Evolutionary conservation across 2,329 filamentous ascomycete genomes (phyloP).

Genomic region (Zalaria obscura): DNA sequence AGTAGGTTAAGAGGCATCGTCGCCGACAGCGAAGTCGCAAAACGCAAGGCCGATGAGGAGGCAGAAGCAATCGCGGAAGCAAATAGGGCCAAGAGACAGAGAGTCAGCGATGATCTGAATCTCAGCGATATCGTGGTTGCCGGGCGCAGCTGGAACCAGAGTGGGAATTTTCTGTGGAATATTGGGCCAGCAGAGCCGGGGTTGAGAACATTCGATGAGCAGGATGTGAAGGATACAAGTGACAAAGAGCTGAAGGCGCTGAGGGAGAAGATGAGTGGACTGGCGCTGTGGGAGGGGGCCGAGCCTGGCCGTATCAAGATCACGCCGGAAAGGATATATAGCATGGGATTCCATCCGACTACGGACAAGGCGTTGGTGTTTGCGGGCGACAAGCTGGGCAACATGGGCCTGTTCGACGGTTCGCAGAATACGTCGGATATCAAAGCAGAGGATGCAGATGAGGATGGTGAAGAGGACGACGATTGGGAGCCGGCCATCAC

Average conservation of each 20-base stretch:
- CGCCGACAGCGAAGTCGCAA: slow-evolving; percentile 52
- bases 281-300: slow-evolving; percentile 74
- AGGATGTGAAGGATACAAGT: slow-evolving; percentile 66
- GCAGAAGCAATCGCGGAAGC: slow-evolving; percentile 41
- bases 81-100: slow-evolving; percentile 46
- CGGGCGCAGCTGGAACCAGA: slow-evolving; percentile 60
- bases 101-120: slow-evolving; percentile 53
- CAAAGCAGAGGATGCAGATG: slow-evolving; percentile 30
- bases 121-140: slow-evolving; percentile 68
- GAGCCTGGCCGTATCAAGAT: slow-evolving; percentile 75
- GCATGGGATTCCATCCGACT: slow-evolving; percentile 77
- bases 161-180: slow-evolving; percentile 50
- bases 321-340: slow-evolving; percentile 74
- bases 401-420: slow-evolving; percentile 80
- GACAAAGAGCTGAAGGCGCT: slow-evolving; percentile 62
- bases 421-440: slow-evolving; percentile 46
- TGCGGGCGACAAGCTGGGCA: slow-evolving; percentile 86
- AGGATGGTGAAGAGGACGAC: slow-evolving; percentile 53
- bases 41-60: slow-evolving; percentile 55
- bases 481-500: slow-evolving; percentile 64
- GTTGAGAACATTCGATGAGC: slow-evolving; percentile 70
- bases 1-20: slow-evolving; percentile 48
- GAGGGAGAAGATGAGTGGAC: slow-evolving; percentile 59
- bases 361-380: slow-evolving; percentile 78
- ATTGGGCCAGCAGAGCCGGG: slow-evolving; percentile 67